Conservation (phyloP, 768 basidiomycete species). For the Termitomyces sp. region DNA sequence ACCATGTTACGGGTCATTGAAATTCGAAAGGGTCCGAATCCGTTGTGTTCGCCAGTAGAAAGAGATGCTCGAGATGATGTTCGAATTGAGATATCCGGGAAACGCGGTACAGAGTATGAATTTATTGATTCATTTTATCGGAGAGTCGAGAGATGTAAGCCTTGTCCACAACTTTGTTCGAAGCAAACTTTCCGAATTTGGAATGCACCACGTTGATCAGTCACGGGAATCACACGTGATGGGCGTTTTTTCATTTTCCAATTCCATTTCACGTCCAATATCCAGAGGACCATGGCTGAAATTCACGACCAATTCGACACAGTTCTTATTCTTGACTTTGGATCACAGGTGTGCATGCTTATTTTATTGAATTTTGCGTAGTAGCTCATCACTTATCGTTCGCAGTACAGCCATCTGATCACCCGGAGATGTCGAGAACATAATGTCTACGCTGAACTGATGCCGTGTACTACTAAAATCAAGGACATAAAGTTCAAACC, state of each 20-base stretch:
- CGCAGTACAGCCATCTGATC: constrained; percentile 94
- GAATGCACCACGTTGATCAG: background rate
- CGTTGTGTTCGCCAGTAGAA: background rate
- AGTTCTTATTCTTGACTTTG: constrained; percentile 94
- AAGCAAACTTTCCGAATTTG: background rate
- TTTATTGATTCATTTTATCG: background rate
- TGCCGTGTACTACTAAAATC: constrained; percentile 93
- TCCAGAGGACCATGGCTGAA: constrained; percentile 55
- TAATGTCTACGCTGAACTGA: constrained; percentile 95
- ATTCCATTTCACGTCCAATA: background rate
- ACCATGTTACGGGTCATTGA: background rate
- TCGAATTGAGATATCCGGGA: background rate
- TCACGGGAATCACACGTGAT: constrained; percentile 7
- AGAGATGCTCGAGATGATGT: background rate
- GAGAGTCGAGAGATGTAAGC: background rate
- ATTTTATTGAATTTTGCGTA: background rate
- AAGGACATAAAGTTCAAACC: constrained; percentile 89
- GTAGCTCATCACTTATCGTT: constrained; percentile 12
- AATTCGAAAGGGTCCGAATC: background rate
- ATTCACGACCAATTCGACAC: constrained; percentile 97
- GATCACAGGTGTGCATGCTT: constrained; percentile 71
- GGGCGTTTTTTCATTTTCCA: constrained; percentile 5
- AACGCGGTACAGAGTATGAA: background rate
- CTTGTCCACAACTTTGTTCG: background rate
- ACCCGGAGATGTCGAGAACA: constrained; percentile 96